Base-by-base conservation (phyloP, 2,329 filamentous ascomycete species). In the Scedosporium apiospermum region DNA sequence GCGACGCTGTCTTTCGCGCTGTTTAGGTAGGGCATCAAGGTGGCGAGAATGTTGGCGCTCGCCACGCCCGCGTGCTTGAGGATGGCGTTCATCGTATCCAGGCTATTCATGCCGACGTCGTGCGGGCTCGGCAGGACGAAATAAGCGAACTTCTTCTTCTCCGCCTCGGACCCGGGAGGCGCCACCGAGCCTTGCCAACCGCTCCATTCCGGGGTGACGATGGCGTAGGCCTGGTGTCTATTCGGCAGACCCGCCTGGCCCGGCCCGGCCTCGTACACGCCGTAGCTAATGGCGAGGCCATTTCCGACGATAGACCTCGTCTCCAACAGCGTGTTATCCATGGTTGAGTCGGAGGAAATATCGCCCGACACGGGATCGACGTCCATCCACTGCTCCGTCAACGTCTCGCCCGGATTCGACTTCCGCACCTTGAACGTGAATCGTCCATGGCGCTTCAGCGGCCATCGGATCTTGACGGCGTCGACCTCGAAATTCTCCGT, bases 31-130 rank as follows among this genome's bases (percentile, higher is more conserved):
- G 61, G 61, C 41, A 72, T 61, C 62, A 74, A 63, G 21, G 65
- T 66, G 10, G 64, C 60, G 6, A 72, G 67, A 6, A 72, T 67
- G 10, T 59, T 41, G 41, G 61, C 61, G 42, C 38, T 57, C 53
- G 71, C 72, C 30, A 68, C 67, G 38, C 72, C 71, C 6, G 74
- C 71, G 26, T 75, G 73, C 12, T 70, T 66, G 7, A 82, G 71
- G 1, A 82, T 69, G 0, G 72, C 71, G 27, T 73, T 66, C 26
- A 73, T 71, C 58, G 70, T 78, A 7, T 74, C 67, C 78, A 81
- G 78, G 68, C 71, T 79, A 69, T 82, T 82, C 79, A 82, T 82
- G 27, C 80, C 79, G 14, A 77, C 74, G 64, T 82, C 79, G 67
- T 82, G 80, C 0, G 76, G 71, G 1, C 75, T 72, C 0, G 79